Percentiles rank a stretch among this genome's conserved stretches.
These are phyloP conservation scores for Curvularia sp. DNA, from an alignment of 2,329 filamentous ascomycete genomes.

Conservation along the genomic window DNA sequence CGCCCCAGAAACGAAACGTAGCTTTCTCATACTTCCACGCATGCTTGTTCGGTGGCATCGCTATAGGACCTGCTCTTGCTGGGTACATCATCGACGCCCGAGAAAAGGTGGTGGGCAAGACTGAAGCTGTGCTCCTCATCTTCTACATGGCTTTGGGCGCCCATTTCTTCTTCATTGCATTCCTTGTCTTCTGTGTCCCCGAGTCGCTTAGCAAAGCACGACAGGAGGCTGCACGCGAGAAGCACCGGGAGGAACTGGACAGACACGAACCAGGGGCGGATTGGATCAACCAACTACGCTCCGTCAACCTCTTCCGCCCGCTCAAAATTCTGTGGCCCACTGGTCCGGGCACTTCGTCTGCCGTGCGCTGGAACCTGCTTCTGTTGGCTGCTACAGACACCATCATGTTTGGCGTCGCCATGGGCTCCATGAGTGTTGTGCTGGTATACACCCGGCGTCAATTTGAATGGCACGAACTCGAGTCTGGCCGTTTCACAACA, in stretches of 20 bases:
- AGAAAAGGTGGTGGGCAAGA: slow-evolving; percentile 55
- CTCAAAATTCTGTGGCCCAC: slow-evolving; percentile 79
- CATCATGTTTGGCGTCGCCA: slow-evolving; percentile 79
- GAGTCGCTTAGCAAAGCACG: slow-evolving; percentile 82
- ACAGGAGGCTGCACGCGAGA: slow-evolving; percentile 74
- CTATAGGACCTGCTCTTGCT: slow-evolving; percentile 81
- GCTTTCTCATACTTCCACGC: slow-evolving; percentile 91
- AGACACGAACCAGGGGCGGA: slow-evolving; percentile 47
- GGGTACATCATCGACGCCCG: slow-evolving; percentile 75
- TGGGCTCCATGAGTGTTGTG: slow-evolving; percentile 81
- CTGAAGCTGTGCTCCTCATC: slow-evolving; percentile 76
- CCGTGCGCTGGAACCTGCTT: slow-evolving; percentile 80
- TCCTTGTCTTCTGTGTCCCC: slow-evolving; percentile 74
- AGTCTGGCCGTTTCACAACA: slow-evolving; percentile 82
- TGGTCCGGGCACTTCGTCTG: slow-evolving; percentile 65
- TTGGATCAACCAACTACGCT: slow-evolving; percentile 55
- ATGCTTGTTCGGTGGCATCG: slow-evolving; percentile 86
- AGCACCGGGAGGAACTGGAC: slow-evolving; percentile 60
- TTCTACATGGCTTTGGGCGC: slow-evolving; percentile 82
- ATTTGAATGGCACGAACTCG: slow-evolving; percentile 83
- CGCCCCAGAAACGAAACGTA: slow-evolving; percentile 79
- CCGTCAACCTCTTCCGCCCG: slow-evolving; percentile 74
- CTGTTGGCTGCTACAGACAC: slow-evolving; percentile 82
- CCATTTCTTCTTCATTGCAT: slow-evolving; percentile 76
- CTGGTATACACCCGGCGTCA: slow-evolving; percentile 82